Conservation (phyloP, 768 basidiomycete genomes). For the Lanmaoa pseudosensibilis region DNA sequence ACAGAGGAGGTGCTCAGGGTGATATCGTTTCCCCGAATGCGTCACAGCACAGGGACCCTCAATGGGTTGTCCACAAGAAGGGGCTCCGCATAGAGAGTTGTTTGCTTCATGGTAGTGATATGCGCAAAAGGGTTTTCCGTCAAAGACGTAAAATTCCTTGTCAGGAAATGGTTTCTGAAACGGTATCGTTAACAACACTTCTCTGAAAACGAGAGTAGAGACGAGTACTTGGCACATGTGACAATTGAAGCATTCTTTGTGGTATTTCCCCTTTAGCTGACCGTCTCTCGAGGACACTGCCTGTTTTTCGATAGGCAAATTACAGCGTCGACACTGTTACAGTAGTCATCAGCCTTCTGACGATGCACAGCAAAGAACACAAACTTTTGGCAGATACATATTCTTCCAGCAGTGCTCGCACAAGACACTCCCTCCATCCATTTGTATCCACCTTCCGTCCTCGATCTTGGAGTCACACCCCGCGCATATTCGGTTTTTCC, state of each 20-base stretch:
- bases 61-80: constrained; percentile 81
- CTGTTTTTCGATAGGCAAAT: constrained; percentile 82
- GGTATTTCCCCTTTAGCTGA: constrained; percentile 95
- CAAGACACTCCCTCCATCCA: constrained; percentile 72
- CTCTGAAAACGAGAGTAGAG: background rate
- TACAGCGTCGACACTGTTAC: constrained; percentile 81
- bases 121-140: constrained; percentile 86
- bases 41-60: constrained; percentile 93
- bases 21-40: constrained; percentile 76
- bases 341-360: background rate
- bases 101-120: constrained; percentile 94
- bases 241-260: constrained; percentile 89
- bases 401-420: constrained; percentile 95
- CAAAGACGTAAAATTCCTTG: constrained; percentile 88
- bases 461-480: constrained; percentile 70
- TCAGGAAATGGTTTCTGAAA: constrained; percentile 84
- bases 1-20: constrained; percentile 86
- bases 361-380: constrained; percentile 17
- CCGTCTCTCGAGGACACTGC: constrained; percentile 92
- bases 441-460: constrained; percentile 80
- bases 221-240: constrained; percentile 68
- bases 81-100: constrained; percentile 80
- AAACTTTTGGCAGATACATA: constrained; percentile 90
- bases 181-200: constrained; percentile 2
- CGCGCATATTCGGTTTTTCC: constrained; percentile 51